Percentiles rank a stretch among this genome's conserved stretches.
Conservation (phyloP, 2,329 filamentous ascomycete genomes). For the Sporothrix phasma region DNA sequence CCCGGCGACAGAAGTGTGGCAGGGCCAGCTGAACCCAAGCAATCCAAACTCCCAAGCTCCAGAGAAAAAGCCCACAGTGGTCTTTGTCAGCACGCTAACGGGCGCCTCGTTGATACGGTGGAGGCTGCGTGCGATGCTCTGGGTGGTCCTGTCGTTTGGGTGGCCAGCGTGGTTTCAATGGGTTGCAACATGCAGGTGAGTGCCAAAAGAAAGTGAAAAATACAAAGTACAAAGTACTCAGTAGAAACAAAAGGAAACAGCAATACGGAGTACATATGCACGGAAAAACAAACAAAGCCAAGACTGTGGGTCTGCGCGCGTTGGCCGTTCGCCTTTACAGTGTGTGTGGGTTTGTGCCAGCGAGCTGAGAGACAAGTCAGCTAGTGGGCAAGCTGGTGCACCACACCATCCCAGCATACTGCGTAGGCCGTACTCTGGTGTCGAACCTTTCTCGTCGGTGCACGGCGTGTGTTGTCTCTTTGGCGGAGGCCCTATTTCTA, state of each 20-base stretch:
- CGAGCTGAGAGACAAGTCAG: neutral
- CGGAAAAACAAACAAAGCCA: neutral
- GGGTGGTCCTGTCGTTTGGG: no score
- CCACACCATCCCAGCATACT: neutral
- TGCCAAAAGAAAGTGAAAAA: neutral
- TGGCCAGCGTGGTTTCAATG: neutral
- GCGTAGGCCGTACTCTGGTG: no score
- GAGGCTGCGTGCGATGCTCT: no score
- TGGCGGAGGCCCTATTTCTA: neutral
- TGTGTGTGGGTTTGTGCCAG: neutral
- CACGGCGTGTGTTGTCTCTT: neutral
- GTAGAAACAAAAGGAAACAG: neutral
- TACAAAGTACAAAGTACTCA: no score
- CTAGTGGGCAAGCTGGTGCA: neutral
- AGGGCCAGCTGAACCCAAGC: neutral
- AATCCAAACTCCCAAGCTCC: neutral
- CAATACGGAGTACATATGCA: no score
- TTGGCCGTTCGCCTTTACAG: neutral
- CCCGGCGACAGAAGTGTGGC: neutral
- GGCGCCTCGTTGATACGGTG: neutral
- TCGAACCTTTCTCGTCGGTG: neutral
- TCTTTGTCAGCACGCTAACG: neutral
- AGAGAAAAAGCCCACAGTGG: neutral
- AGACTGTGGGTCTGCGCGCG: constrained; percentile 1
- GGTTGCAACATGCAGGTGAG: neutral